Percentiles rank a stretch among this genome's conserved stretches.
Evolutionary conservation across 192 early-diverging fungal species (phyloP).

Genomic region (Dimargaris xerosporica): DNA sequence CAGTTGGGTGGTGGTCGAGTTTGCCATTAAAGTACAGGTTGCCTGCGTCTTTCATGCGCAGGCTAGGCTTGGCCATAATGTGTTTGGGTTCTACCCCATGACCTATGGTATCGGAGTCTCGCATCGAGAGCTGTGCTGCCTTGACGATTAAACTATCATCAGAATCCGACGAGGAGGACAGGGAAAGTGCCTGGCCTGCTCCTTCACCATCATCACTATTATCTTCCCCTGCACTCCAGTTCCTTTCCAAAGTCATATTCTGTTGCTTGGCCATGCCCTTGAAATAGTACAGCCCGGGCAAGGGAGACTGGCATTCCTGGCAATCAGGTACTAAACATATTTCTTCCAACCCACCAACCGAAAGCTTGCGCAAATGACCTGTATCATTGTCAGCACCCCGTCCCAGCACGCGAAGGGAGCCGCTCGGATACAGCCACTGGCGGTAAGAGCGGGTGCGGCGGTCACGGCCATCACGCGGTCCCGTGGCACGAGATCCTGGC

Average conservation of each 20-base stretch:
- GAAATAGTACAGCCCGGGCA: background rate
- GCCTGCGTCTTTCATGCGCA: too few relatives aligned
- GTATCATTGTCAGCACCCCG: background rate
- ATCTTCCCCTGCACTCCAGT: too few relatives aligned
- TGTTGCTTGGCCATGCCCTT: background rate
- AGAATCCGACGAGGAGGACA: too few relatives aligned
- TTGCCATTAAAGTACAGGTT: too few relatives aligned
- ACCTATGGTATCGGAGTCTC: too few relatives aligned
- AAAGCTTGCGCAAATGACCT: background rate
- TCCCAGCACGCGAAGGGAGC: background rate
- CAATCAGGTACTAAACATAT: background rate
- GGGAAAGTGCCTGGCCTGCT: too few relatives aligned
- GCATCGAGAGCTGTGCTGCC: too few relatives aligned
- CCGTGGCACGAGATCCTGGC: background rate
- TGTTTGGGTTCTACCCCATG: too few relatives aligned
- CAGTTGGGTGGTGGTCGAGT: too few relatives aligned
- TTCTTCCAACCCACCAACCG: background rate
- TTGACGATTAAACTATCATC: too few relatives aligned
- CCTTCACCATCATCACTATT: too few relatives aligned
- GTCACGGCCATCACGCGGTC: background rate
- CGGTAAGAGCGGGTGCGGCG: slow-evolving; percentile 1
- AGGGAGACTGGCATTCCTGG: background rate
- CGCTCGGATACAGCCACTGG: background rate
- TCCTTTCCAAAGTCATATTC: background rate
- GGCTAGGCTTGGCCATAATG: too few relatives aligned